phyloP scores from a whole-genome alignment of 73 alveolate genomes.

The Paramecium sonneborni region DNA sequence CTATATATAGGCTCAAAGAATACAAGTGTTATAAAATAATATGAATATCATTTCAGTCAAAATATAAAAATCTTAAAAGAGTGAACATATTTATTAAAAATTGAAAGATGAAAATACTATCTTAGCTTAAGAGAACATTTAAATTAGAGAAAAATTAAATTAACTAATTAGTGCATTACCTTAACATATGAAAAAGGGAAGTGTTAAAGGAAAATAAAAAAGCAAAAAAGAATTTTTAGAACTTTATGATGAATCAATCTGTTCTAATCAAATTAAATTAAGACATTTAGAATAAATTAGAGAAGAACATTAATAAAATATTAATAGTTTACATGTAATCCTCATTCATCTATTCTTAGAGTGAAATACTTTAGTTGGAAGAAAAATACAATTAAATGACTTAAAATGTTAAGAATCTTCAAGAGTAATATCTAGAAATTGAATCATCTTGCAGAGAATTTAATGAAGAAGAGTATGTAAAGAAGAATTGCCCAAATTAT shows the following conservation, averaged over 20 bases:
- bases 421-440: conserved; percentile 9
- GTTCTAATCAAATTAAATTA: neutral
- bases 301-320: neutral
- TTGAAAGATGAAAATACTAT: conserved; percentile 19
- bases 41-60: neutral
- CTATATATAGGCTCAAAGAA: neutral
- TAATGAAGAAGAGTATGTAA: conserved; percentile 8
- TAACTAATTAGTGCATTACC: conserved; percentile 2
- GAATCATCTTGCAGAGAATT: conserved; percentile 20
- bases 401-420: neutral
- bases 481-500: neutral
- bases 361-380: neutral
- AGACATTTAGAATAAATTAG: conserved; percentile 39
- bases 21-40: neutral
- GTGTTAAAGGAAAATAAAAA: neutral
- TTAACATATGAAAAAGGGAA: neutral
- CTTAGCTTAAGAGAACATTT: conserved; percentile 20
- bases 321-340: neutral
- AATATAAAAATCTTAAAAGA: conserved; percentile 10
- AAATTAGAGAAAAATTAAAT: conserved; percentile 34
- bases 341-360: neutral
- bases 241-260: neutral
- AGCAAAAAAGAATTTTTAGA: neutral
- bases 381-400: conserved; percentile 52
- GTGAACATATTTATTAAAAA: neutral